Percentiles rank a stretch among this genome's conserved stretches.
Evolutionary conservation across 371 early-diverging fungal genomes (phyloP).

Genomic region (Saksenaea vasiformis): DNA sequence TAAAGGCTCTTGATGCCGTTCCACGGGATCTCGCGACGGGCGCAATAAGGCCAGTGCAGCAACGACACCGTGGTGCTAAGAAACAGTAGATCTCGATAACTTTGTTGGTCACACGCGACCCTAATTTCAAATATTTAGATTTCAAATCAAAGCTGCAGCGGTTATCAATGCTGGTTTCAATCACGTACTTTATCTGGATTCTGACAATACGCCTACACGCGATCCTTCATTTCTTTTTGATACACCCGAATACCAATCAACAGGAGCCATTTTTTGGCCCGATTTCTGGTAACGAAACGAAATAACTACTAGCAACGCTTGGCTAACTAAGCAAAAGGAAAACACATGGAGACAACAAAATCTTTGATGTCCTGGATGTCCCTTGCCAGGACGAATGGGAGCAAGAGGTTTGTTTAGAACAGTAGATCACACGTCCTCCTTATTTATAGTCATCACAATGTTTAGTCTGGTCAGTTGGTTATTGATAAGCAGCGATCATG

Average conservation of each 20-base stretch:
- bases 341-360: constrained; percentile 46
- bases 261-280: constrained; percentile 60
- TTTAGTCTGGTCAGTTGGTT: constrained; percentile 50
- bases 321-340: constrained; percentile 25
- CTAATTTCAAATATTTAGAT: constrained; percentile 16
- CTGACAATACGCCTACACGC: constrained; percentile 49
- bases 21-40: constrained; percentile 31
- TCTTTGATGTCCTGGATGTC: constrained; percentile 40
- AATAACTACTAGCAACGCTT: not conserved
- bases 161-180: constrained; percentile 49
- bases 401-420: constrained; percentile 36
- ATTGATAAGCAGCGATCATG: constrained; percentile 40
- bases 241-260: constrained; percentile 34
- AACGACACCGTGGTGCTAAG: constrained; percentile 28
- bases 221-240: constrained; percentile 55
- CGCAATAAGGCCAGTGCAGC: constrained; percentile 25
- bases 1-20: constrained; percentile 20
- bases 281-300: constrained; percentile 48
- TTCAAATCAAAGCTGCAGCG: constrained; percentile 56
- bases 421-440: not conserved
- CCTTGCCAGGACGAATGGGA: constrained; percentile 48
- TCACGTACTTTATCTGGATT: constrained; percentile 55
- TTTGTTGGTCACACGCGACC: not conserved
- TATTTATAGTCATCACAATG: not conserved
- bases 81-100: constrained; percentile 33